Evolutionary conservation across 768 basidiomycete genomes (phyloP).

Genomic region (Rhodocollybia butyracea): DNA sequence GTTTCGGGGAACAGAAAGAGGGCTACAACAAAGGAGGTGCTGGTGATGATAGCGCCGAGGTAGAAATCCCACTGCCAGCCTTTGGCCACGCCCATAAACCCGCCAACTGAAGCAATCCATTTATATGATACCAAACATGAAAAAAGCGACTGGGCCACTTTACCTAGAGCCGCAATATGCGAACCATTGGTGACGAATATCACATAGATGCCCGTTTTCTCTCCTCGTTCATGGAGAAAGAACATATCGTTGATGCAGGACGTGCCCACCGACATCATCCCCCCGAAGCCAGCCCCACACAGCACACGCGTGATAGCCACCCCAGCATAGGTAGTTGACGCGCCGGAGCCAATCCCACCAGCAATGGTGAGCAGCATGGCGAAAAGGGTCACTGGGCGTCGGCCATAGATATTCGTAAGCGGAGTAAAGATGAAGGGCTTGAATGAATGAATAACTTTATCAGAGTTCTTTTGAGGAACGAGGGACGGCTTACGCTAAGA

Average conservation of each 20-base stretch:
- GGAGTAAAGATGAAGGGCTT: constrained; percentile 15
- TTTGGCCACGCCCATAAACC: neutral
- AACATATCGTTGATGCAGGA: constrained; percentile 15
- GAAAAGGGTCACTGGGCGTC: constrained; percentile 14
- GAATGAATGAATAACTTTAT: neutral
- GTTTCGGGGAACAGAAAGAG: neutral
- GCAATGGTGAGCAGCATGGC: neutral
- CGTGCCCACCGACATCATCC: constrained; percentile 15
- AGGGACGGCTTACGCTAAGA: neutral
- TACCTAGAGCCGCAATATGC: constrained; percentile 6
- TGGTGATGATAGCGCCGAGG: neutral
- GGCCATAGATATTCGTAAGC: constrained; percentile 14
- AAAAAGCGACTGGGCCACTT: too few relatives aligned
- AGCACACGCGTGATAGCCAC: constrained; percentile 7
- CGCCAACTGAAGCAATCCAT: neutral
- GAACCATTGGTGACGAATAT: constrained; percentile 14
- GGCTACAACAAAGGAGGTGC: neutral
- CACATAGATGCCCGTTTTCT: constrained; percentile 15
- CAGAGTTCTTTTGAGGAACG: neutral
- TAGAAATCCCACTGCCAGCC: neutral
- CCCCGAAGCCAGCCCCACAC: constrained; percentile 10
- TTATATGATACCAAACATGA: neutral
- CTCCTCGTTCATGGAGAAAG: constrained; percentile 16
- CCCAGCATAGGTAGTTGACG: neutral
- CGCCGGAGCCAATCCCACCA: neutral